Conservation (phyloP, 208 protist species). For the Leishmania aethiopica region DNA sequence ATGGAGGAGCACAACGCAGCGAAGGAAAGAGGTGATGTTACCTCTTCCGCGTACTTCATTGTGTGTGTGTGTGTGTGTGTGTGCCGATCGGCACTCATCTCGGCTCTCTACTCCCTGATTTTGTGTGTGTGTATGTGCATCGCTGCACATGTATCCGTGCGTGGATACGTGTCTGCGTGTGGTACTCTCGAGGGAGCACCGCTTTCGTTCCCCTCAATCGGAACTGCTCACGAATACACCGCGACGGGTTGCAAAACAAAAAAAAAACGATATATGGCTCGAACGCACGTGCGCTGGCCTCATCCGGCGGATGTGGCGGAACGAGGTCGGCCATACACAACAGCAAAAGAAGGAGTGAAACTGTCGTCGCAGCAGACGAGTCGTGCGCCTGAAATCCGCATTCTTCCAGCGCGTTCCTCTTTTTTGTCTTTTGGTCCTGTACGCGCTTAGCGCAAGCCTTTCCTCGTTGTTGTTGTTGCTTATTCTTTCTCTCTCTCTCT, state of each 20-base stretch:
- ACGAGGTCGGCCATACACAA: not conserved
- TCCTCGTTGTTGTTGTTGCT: not conserved
- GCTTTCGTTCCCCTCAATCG: not conserved
- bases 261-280: not conserved
- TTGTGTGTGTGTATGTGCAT: not conserved
- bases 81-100: conserved; percentile 1
- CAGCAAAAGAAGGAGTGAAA: not conserved
- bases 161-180: not conserved
- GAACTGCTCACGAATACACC: not conserved
- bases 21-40: not conserved
- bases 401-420: not conserved
- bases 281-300: not conserved
- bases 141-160: not conserved
- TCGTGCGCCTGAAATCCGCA: not conserved
- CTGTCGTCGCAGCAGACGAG: not conserved
- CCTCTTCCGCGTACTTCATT: conserved; percentile 16
- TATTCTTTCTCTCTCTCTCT: not conserved
- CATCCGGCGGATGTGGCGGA: not conserved
- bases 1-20: not conserved
- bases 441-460: not conserved
- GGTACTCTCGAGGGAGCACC: not conserved
- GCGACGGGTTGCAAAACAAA: not conserved
- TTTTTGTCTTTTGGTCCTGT: not conserved
- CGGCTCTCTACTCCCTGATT: not conserved
- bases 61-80: not conserved